Evolutionary conservation across 2,329 filamentous ascomycete genomes (phyloP).

Genomic region (Trichoderma hamatum): DNA sequence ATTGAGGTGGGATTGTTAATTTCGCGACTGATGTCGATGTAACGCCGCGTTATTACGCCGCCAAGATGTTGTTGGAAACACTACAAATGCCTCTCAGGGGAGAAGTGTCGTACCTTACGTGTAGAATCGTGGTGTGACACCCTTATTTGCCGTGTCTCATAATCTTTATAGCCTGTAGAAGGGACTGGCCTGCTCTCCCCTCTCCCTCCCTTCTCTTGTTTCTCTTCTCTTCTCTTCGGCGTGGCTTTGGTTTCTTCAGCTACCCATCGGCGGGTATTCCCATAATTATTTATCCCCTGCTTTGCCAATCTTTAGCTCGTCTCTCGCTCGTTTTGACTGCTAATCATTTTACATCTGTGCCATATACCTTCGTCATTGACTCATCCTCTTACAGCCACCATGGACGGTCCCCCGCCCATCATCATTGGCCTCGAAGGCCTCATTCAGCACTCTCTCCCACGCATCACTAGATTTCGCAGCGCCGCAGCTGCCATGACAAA

Average conservation of each 20-base stretch:
- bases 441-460: conserved; percentile 15
- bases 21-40: not conserved
- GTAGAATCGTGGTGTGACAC: not conserved
- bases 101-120: not conserved
- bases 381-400: not conserved
- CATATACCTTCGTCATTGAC: not conserved
- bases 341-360: not conserved
- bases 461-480: conserved; percentile 6
- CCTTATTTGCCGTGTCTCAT: not conserved
- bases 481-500: conserved; percentile 1
- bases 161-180: not conserved
- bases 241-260: not conserved
- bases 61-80: not conserved
- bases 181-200: not conserved
- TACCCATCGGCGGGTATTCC: not conserved
- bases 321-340: not conserved
- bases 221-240: too few relatives aligned
- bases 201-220: not conserved
- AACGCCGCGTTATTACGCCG: not conserved
- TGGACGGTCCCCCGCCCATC: conserved; percentile 10
- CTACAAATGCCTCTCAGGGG: not conserved
- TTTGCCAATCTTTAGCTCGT: not conserved
- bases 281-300: not conserved
- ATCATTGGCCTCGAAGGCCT: conserved; percentile 19
- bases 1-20: not conserved